A percentile compares a stretch with the other conserved stretches of the same genome.
Evolutionary conservation across 2,329 filamentous ascomycete species (phyloP).

Genomic region (Fusarium graminum): DNA sequence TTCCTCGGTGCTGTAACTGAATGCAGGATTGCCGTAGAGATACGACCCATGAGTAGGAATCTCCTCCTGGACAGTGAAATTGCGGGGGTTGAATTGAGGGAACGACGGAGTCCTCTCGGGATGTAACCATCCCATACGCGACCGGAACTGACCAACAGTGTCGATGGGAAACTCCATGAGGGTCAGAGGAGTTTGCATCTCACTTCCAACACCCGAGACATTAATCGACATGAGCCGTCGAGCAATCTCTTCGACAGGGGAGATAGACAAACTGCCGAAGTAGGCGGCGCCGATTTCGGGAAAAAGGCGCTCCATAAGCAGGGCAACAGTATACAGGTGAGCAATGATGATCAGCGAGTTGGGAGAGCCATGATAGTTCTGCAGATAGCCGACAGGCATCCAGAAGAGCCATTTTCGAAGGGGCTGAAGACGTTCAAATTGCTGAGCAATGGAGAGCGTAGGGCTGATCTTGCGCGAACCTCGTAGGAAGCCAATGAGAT

Average conservation of each 20-base stretch:
- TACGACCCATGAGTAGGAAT: slow-evolving; percentile 61
- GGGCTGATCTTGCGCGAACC: slow-evolving; percentile 78
- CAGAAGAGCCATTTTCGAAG: slow-evolving; percentile 95
- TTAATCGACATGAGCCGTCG: slow-evolving; percentile 79
- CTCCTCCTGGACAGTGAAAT: slow-evolving; percentile 65
- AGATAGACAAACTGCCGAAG: slow-evolving; percentile 82
- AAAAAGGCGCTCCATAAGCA: slow-evolving; percentile 91
- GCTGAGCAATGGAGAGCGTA: slow-evolving; percentile 79
- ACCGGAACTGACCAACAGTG: slow-evolving; percentile 76
- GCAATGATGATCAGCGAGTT: slow-evolving; percentile 86
- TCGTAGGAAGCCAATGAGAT: slow-evolving; percentile 79
- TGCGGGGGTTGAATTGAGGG: slow-evolving; percentile 69
- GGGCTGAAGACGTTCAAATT: slow-evolving; percentile 90
- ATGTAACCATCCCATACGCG: slow-evolving; percentile 75
- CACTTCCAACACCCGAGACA: slow-evolving; percentile 68
- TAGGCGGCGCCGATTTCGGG: slow-evolving; percentile 92
- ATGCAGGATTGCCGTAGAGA: slow-evolving; percentile 68
- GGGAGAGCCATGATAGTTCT: slow-evolving; percentile 80
- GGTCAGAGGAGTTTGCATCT: slow-evolving; percentile 71
- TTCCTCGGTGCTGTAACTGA: slow-evolving; percentile 74
- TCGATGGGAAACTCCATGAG: slow-evolving; percentile 81
- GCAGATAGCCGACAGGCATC: slow-evolving; percentile 87
- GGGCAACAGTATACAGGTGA: slow-evolving; percentile 89
- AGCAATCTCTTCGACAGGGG: slow-evolving; percentile 88
- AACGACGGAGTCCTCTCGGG: slow-evolving; percentile 71